Conservation (phyloP, 164 flowering plant genomes). For the Chimonanthus praecox region DNA sequence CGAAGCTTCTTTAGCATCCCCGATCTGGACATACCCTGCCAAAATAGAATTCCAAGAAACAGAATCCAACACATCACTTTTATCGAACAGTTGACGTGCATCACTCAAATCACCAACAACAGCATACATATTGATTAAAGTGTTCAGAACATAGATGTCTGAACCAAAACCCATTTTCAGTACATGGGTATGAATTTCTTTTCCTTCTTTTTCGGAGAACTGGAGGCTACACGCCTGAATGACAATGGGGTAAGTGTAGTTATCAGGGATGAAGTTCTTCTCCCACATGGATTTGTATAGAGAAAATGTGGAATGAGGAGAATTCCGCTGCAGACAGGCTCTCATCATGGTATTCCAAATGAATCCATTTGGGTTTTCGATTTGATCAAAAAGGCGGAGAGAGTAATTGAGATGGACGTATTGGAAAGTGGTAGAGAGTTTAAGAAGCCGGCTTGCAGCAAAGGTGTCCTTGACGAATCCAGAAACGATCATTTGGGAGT, state of each 20-base stretch:
- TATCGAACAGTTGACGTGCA: constrained; percentile 35
- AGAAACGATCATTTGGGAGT: constrained; percentile 31
- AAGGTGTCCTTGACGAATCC: constrained; percentile 34
- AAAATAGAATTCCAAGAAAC: constrained; percentile 44
- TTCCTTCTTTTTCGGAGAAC: constrained; percentile 25
- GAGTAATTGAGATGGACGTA: constrained; percentile 25
- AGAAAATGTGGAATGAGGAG: constrained; percentile 7
- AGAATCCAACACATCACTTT: constrained; percentile 20
- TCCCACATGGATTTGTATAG: constrained; percentile 31
- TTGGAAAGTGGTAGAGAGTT: constrained; percentile 22
- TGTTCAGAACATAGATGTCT: constrained; percentile 36
- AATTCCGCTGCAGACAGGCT: constrained; percentile 18
- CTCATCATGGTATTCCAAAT: constrained; percentile 40
- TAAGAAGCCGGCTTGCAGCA: constrained; percentile 36
- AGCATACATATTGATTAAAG: constrained; percentile 33
- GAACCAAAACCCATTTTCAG: constrained; percentile 32
- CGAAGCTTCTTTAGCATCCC: constrained; percentile 28
- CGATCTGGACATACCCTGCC: constrained; percentile 32
- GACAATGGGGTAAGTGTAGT: constrained; percentile 31
- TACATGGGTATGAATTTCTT: constrained; percentile 34
- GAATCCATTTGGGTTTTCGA: constrained; percentile 32
- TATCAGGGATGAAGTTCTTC: constrained; percentile 22
- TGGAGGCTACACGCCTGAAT: constrained; percentile 22
- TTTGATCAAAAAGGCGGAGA: constrained; percentile 18
- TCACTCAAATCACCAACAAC: constrained; percentile 26